Evolutionary conservation across 768 basidiomycete species (phyloP), one percentile per base, ranked within the genome.

Genomic region (Daedaleopsis sinensis): DNA sequence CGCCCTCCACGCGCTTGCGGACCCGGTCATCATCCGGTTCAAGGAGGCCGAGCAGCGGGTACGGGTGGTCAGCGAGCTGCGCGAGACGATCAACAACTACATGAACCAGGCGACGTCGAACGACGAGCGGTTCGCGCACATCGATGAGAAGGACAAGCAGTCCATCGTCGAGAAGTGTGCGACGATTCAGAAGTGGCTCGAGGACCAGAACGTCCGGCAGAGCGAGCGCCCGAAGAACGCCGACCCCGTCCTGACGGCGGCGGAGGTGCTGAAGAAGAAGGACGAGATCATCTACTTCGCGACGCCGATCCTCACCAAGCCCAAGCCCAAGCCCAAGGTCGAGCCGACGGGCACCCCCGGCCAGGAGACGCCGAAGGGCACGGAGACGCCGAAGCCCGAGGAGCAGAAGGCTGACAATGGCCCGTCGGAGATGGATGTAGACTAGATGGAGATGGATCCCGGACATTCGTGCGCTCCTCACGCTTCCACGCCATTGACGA

Each of bases 281-380:
- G 96, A 99, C 64, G 97, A 98, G 75, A 76, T 96, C 61, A 86
- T 93, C 64, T 97, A 92, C 80, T 90, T 92, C 68, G 89, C 91
- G 51, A 86, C 88, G 27, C 93, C 94, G 35, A 96, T 98, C 76
- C 79, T 99, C 74, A 92, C 90, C 65, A 89, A 83, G 82, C 91
- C 91, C 52, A 97, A 95, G 85, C 97, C 96, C 58, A 94, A 91
- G 83, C 79, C 81, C 62, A 86, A 89, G 70, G 78, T 79, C 35
- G 83, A 84, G 52, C 63, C 69, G 11, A 71, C 71, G 12, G 62
- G 57, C 38, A 63, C 58, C 21, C 65, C 72, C 8, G 87, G 86
- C 52, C 84, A 88, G 47, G 85, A 89, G 78, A 89, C 88, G n/a
- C 89, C 90, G 21, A 85, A 88, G 80, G 84, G 85, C 54, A 77